These are phyloP conservation scores for Neurospora discreta DNA, from an alignment of 495 filamentous ascomycete species.

Conservation along the genomic window DNA sequence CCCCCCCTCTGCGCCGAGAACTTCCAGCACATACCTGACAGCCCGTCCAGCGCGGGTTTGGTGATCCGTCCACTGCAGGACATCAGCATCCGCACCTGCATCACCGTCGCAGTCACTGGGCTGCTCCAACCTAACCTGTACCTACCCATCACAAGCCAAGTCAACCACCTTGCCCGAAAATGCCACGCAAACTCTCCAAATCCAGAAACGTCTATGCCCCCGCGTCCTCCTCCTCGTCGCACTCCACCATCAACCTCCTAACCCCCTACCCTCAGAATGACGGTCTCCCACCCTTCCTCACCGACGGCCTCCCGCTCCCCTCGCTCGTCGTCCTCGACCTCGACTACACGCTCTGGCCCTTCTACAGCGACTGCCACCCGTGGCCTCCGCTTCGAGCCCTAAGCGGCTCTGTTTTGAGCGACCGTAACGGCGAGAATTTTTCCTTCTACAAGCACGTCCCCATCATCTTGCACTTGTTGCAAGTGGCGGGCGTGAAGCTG, in stretches of 20 bases:
- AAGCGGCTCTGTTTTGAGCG: slow-evolving; percentile 38
- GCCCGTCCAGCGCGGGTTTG: not conserved
- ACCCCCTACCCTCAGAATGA: slow-evolving; percentile 37
- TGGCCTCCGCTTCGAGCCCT: slow-evolving; percentile 60
- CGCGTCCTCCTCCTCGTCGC: not conserved
- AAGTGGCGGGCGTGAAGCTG: slow-evolving; percentile 42
- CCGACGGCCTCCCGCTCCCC: slow-evolving; percentile 70
- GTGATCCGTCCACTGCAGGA: not conserved
- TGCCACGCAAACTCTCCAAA: slow-evolving; percentile 6
- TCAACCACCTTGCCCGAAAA: not conserved
- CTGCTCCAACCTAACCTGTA: not conserved
- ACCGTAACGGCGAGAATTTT: slow-evolving; percentile 65
- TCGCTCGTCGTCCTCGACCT: slow-evolving; percentile 85
- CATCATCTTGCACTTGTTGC: slow-evolving; percentile 53
- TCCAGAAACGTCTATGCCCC: not conserved
- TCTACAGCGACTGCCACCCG: slow-evolving; percentile 93
- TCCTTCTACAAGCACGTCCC: slow-evolving; percentile 74
- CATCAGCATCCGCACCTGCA: not conserved
- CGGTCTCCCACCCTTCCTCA: slow-evolving; percentile 31
- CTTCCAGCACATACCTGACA: not conserved
- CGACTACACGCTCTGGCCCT: slow-evolving; percentile 96
- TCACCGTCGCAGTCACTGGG: not conserved
- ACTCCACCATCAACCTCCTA: slow-evolving; percentile 19
- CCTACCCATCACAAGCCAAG: not conserved
- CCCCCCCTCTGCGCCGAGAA: not conserved